These are phyloP conservation scores for Rhodotorula babjevae DNA, from an alignment of 768 basidiomycete species.

Conservation along the genomic window DNA sequence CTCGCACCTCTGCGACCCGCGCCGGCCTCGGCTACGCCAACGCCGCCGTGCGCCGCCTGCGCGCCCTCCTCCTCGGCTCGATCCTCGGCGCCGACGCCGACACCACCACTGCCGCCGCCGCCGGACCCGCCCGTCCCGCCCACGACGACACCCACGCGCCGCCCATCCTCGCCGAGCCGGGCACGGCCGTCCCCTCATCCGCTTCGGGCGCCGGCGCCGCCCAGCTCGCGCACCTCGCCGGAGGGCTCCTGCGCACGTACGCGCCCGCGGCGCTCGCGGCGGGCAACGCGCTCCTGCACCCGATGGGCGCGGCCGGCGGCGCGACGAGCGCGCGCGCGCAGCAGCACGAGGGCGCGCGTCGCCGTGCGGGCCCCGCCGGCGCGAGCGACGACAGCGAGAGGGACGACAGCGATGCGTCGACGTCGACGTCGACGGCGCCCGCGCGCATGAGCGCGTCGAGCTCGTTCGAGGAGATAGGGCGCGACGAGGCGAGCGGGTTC, in stretches of 20 bases:
- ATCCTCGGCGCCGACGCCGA: neutral
- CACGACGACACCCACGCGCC: neutral
- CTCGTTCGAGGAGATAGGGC: neutral
- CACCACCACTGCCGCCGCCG: neutral
- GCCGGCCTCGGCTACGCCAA: conserved; percentile 33
- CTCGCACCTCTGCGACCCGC: conserved; percentile 14
- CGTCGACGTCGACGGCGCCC: neutral
- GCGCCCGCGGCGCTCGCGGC: conserved; percentile 33
- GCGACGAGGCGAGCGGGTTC: conserved; percentile 3
- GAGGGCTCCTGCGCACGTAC: conserved; percentile 12
- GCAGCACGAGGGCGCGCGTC: neutral
- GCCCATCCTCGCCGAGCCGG: conserved; percentile 1
- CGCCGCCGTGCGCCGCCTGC: neutral
- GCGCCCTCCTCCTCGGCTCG: conserved; percentile 2
- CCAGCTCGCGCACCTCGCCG: conserved; percentile 2
- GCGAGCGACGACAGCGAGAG: neutral
- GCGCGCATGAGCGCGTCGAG: neutral
- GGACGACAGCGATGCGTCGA: neutral
- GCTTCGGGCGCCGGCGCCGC: neutral
- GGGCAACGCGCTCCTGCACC: conserved; percentile 16
- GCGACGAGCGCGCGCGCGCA: neutral
- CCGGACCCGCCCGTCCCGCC: no score
- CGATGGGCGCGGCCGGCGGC: neutral
- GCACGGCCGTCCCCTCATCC: neutral
- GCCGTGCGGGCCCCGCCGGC: neutral